Base-by-base conservation (phyloP, 2,329 filamentous ascomycete species). In the Trichoderma sp. region DNA sequence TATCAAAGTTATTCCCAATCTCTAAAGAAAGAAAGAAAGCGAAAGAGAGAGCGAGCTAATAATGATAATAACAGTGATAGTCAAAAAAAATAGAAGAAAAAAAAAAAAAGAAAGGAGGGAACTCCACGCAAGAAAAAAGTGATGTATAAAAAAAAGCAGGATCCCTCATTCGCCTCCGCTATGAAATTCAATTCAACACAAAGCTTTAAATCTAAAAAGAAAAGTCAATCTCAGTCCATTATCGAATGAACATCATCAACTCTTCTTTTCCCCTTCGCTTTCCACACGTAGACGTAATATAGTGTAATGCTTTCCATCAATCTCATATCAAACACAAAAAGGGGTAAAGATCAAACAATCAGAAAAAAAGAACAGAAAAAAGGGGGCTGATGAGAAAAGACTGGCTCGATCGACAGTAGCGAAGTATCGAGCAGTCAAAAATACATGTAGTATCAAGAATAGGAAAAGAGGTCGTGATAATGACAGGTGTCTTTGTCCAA, bases 101-200 rank as follows among this genome's bases (percentile, higher is more conserved):
- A 21, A 24, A 24, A 21, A 21, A 5, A 49, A 49, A 49, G 10
- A 21, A 24, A 24, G 47, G 47, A 8, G 21, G 16, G 19, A 31
- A 29, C 52, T 21, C 35, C 37, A 52, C 43, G 40, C 7, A 40
- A 68, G 64, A 55, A 70, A 60, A 49, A 14, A 58, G 27, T 31
- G 14, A 43, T 56, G 29, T 47, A 35, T 43, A 40, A 24, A 64
- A 52, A 71, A 70, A 71, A 69, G 57, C 33, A 71, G 70, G 64
- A 70, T 70, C 75, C 76, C 72, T 73, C 49, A 52, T 78, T 78
- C 77, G 75, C 76, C 75, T 77, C 75, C 75, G 76, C 77, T 78
- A 79, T 78, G 75, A 75, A 43, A 74, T 66, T 70, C 71, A 71
- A 72, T 69, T 49, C 47, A 49, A 49, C 57, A 68, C 59, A 69